These are phyloP conservation scores for Mucor sp. DNA, from an alignment of 371 early-diverging fungal genomes.

Conservation along the genomic window DNA sequence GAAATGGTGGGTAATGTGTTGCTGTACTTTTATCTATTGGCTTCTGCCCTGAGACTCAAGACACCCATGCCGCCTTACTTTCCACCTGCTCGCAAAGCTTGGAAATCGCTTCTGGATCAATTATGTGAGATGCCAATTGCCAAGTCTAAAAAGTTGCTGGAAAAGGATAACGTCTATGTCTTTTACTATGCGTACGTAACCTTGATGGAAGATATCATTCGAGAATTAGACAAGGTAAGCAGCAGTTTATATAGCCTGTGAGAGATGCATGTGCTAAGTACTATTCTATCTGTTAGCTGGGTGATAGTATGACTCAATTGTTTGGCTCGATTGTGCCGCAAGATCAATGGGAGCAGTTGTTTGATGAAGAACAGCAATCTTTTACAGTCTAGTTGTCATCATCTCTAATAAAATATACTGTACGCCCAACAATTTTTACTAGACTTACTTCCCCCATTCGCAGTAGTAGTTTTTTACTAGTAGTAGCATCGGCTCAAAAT, in stretches of 20 bases:
- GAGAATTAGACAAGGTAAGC: conserved; percentile 70
- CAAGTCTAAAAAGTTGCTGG: conserved; percentile 46
- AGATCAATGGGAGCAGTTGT: conserved; percentile 48
- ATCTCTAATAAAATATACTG: too few relatives aligned
- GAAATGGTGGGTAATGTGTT: conserved; percentile 77
- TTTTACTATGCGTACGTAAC: conserved; percentile 82
- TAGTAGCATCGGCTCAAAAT: too few relatives aligned
- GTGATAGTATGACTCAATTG: conserved; percentile 42
- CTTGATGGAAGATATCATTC: conserved; percentile 80
- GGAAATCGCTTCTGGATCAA: conserved; percentile 46
- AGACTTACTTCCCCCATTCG: too few relatives aligned
- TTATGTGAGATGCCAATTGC: conserved; percentile 55
- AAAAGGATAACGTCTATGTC: conserved; percentile 65
- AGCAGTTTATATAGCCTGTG: background rate
- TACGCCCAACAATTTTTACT: too few relatives aligned
- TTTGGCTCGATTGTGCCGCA: conserved; percentile 48
- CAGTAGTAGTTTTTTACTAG: too few relatives aligned
- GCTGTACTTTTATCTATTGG: conserved; percentile 78
- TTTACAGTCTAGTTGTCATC: too few relatives aligned
- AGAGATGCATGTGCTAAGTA: too few relatives aligned
- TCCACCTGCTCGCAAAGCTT: conserved; percentile 67
- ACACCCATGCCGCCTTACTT: conserved; percentile 83
- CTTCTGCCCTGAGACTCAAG: conserved; percentile 78
- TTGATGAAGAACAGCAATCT: conserved; percentile 30
- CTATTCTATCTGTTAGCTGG: conserved; percentile 23